A percentile compares a stretch with the other conserved stretches of the same genome.
Conservation (phyloP, 805 yeast species). For the Myxozyma kluyveri region DNA sequence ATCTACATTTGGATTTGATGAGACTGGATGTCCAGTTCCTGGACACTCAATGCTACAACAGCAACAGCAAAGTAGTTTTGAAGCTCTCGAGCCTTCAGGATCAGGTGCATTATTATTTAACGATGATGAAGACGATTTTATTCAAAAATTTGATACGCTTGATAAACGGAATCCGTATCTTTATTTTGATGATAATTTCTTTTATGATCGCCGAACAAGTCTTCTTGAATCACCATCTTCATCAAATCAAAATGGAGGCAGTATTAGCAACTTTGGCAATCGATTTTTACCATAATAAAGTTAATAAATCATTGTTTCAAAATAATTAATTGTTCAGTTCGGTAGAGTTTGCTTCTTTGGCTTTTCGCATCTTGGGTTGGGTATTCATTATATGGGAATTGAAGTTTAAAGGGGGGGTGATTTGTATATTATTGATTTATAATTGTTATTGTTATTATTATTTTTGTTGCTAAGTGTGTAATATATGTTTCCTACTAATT, state of each 20-base stretch:
- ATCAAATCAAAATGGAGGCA: slow-evolving; percentile 5
- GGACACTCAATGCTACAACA: slow-evolving; percentile 10
- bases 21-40: slow-evolving; percentile 13
- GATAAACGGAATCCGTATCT: slow-evolving; percentile 31
- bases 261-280: slow-evolving; percentile 3
- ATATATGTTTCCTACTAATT: no score
- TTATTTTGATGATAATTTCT: slow-evolving; percentile 33
- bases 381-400: no score
- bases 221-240: no score
- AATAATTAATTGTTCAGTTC: no score
- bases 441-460: neutral
- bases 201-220: slow-evolving; percentile 9
- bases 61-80: neutral
- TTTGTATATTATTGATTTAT: neutral
- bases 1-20: slow-evolving; percentile 20
- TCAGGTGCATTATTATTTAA: slow-evolving; percentile 15
- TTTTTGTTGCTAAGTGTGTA: no score
- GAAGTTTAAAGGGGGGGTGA: no score
- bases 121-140: slow-evolving; percentile 38
- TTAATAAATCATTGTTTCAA: no score
- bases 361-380: no score
- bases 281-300: no score
- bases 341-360: no score
- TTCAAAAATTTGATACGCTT: slow-evolving; percentile 41
- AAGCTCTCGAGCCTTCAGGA: slow-evolving; percentile 1